Evolutionary conservation across 2,329 filamentous ascomycete genomes (phyloP), one percentile per base, ranked within the genome.

Genomic region (Epichloe brachyelytri): DNA sequence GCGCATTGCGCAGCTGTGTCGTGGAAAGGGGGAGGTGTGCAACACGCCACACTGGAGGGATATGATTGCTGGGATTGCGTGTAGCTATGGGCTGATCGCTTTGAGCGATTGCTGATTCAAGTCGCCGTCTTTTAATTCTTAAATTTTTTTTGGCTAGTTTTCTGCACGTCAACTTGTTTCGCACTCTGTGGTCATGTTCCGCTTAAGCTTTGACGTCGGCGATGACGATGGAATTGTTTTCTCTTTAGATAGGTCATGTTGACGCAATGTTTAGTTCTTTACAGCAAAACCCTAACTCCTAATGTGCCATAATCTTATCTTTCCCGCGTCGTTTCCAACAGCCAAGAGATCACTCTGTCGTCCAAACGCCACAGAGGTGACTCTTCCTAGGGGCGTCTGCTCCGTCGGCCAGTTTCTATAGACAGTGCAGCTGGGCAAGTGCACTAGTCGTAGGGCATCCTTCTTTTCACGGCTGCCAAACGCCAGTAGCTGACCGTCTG

Each of bases 351-450:
- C 77, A 54, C 81, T 85, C 55, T 76, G 73, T 5, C 71, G 74
- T 19, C 78, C 77, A 63, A 88, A 85, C 3, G 86, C 83, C 53
- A 89, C 79, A 1, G 81, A 75, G 2, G 87, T 86, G 57, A 97
- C 82, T 53, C 88, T 77, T 0, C 93, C 93, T 54, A 98, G 69
- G 1, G 90, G 89, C 51, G 93, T 98, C 65, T 86, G 83, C 56
- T 82, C 80, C 50, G 91, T 98, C 22, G 93, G 93, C 93, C 93
- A 98, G 68, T 98, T 98, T 61, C 84, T 82, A 75, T 93, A 98
- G 19, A 97, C 88, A 1, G 89, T 95, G 66, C 89, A 95, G 58
- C 80, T 90, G 0, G 91, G 90, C 58, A 98, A 71, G 67, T 98
- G 93, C 34, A 91, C 88, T 57, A 98, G 71, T 61, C 86, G 78